Conservation (phyloP, 331 rosid genomes). For the Pyrus hybrid region DNA sequence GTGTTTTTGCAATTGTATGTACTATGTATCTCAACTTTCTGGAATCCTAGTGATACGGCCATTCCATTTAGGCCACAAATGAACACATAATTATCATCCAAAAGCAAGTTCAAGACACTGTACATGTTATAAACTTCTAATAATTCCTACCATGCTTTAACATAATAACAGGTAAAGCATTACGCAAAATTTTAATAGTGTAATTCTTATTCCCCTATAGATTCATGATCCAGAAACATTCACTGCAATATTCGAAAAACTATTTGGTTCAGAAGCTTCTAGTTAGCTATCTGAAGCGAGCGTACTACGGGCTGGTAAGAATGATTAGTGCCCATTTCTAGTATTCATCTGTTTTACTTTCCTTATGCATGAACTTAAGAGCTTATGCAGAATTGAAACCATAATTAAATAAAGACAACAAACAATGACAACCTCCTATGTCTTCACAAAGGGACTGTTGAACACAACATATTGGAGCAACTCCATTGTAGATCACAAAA, state of each 20-base stretch:
- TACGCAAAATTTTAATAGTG: not conserved
- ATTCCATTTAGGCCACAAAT: not conserved
- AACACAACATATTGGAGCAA: not conserved
- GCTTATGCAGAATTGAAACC: not conserved
- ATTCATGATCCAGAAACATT: not conserved
- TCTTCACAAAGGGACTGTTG: not conserved
- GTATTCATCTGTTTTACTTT: not conserved
- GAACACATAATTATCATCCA: too few species aligned
- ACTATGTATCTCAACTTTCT: not conserved
- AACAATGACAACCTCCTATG: not conserved
- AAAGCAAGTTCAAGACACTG: not conserved
- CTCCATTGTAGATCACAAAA: not conserved
- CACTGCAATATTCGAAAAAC: not conserved
- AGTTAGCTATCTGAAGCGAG: not conserved
- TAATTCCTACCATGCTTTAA: too few species aligned
- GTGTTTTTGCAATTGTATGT: not conserved
- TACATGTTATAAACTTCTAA: not conserved
- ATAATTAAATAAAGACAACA: not conserved
- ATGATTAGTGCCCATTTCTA: not conserved
- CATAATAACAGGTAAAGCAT: not conserved
- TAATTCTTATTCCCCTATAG: not conserved
- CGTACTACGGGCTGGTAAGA: not conserved
- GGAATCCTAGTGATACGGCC: not conserved
- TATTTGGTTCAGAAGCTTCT: not conserved
- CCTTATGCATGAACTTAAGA: not conserved